Evolutionary conservation across 2,329 filamentous ascomycete genomes (phyloP).

Genomic region (Paecilomyces niveus): DNA sequence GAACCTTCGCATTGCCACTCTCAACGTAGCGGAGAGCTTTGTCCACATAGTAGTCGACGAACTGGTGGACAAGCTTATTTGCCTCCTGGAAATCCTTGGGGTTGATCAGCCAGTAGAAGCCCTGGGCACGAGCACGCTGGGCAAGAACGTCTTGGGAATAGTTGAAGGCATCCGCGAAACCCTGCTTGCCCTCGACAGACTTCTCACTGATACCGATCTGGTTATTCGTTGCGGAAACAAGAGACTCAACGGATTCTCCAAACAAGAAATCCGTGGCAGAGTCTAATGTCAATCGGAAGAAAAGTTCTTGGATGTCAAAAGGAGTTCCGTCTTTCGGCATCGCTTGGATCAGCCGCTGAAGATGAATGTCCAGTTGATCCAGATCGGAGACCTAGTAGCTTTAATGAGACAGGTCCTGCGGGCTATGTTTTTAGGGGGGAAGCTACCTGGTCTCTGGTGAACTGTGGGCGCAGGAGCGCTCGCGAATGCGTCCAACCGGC

Average conservation of each 20-base stretch:
- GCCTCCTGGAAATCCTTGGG: constrained; percentile 26
- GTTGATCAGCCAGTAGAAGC: constrained; percentile 19
- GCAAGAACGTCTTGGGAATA: constrained; percentile 11
- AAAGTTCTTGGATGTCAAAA: constrained; percentile 55
- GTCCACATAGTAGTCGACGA: constrained; percentile 40
- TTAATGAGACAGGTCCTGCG: not conserved
- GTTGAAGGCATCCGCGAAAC: not conserved
- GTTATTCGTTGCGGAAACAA: not conserved
- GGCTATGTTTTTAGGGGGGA: not conserved
- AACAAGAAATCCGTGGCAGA: constrained; percentile 62
- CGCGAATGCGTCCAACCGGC: constrained; percentile 41
- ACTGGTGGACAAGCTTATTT: constrained; percentile 32
- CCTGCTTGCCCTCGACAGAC: not conserved
- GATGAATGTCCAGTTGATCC: constrained; percentile 54
- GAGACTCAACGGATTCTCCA: constrained; percentile 34
- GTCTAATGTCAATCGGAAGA: constrained; percentile 62
- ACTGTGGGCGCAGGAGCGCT: constrained; percentile 42
- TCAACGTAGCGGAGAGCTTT: constrained; percentile 29
- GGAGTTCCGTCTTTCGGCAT: constrained; percentile 49
- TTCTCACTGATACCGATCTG: not conserved
- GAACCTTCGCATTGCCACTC: constrained; percentile 20
- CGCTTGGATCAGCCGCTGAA: constrained; percentile 50
- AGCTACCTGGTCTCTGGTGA: constrained; percentile 29
- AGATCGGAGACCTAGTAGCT: constrained; percentile 45
- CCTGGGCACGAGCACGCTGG: constrained; percentile 16